phyloP scores from a whole-genome alignment of 148 eudicot genomes.

The Rhododendron vialii region DNA sequence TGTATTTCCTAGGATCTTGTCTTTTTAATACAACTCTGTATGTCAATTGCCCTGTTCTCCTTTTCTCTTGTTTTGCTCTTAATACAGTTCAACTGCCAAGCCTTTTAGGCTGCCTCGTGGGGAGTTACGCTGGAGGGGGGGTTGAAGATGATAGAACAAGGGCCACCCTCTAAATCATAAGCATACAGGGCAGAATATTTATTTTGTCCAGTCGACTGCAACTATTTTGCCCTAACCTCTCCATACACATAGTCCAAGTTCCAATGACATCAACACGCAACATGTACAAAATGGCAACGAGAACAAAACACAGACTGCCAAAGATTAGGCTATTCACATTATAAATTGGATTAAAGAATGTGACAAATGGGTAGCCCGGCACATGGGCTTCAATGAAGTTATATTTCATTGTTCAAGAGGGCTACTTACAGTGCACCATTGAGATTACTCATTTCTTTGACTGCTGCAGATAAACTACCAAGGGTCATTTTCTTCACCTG shows the following conservation, averaged over 20 bases:
- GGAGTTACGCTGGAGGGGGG: not conserved
- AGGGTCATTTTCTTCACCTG: constrained; percentile 87
- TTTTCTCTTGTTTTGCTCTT: not conserved
- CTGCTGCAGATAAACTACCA: constrained; percentile 56
- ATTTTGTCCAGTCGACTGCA: not conserved
- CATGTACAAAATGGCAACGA: not conserved
- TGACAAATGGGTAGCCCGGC: not conserved
- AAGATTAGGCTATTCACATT: not conserved
- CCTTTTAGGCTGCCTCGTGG: not conserved
- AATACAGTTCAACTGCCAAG: not conserved
- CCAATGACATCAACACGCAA: not conserved
- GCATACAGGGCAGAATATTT: not conserved
- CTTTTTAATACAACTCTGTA: not conserved
- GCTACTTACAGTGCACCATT: constrained; percentile 13
- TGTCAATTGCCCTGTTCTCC: not conserved
- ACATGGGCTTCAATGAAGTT: not conserved
- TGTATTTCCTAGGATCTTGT: not conserved
- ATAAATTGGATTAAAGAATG: not conserved
- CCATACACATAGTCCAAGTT: not conserved
- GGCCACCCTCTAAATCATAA: not conserved
- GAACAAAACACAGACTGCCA: constrained; percentile 2
- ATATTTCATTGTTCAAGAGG: not conserved
- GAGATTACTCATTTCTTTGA: constrained; percentile 52
- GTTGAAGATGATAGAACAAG: not conserved
- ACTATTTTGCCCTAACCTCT: not conserved